Base-by-base conservation (phyloP, 148 eudicot genomes). In the Linanthus parryae region DNA sequence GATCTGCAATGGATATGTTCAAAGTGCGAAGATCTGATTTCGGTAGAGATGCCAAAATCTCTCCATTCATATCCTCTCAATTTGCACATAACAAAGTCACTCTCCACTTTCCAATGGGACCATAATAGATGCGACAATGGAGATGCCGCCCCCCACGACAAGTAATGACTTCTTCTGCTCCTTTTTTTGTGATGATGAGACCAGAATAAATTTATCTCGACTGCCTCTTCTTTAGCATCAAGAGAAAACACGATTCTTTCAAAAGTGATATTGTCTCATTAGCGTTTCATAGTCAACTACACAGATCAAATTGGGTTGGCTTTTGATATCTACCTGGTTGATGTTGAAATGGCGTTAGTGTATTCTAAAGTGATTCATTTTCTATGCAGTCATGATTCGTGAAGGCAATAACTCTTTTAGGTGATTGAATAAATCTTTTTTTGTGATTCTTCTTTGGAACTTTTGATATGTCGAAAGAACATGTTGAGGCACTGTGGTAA, bases 141-240 rank as follows among this genome's bases (percentile, higher is more conserved):
- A 45, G 13, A 45, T 45, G 14, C 13, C 25, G 15, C 12, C 25
- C 25, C 28, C 28, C 14, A 27, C 14, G 25, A 21, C 49, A 21
- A 45, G 49, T 45, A 45, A 45, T 7, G 25, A 45, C 22, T 30
- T 30, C 14, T 23, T 23, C n/a, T 16, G 15, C 27, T 16, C 13
- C 49, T 45, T 45, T 15, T 45, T 45, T 45, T 21, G 22, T 33
- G 35, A 16, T 45, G 7, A 45, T 45, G 51, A 29, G 51, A 47
- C 51, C 51, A 47, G 5, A 24, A 47, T 8, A 24, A 24, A 47
- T 47, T 13, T 23, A 22, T 45, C 7, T 25, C 25, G 25, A 4
- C 8, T 19, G n/a, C 23, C 52, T 26, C 20, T 7, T 9, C 31
- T 23, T 21, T 47, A 24, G 51, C 51, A 47, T 47, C 24, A 47